phyloP scores from a whole-genome alignment of 192 early-diverging fungal species.

The Coemansia sp. region DNA sequence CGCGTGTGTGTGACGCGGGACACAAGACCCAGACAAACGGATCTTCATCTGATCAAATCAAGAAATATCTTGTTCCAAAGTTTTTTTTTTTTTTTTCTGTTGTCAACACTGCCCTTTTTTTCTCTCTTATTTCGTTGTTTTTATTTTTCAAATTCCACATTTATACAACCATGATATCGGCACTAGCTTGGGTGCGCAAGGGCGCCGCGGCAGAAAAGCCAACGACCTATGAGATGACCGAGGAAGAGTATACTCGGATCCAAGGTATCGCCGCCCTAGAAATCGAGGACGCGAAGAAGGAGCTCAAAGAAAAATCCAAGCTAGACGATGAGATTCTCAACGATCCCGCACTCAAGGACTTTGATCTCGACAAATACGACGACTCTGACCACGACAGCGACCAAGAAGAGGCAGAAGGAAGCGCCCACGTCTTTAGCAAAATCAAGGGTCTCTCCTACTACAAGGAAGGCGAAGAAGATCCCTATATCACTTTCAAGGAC shows the following conservation, averaged over 20 bases:
- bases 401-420: conserved; percentile 17
- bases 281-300: conserved; percentile 66
- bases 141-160: conserved; percentile 9
- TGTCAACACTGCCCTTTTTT: conserved; percentile 1
- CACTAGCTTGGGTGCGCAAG: conserved; percentile 90
- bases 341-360: conserved; percentile 75
- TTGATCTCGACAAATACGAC: conserved; percentile 96
- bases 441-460: conserved; percentile 90
- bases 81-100: conserved; percentile 20
- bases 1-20: neutral
- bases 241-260: conserved; percentile 88
- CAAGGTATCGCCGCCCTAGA: conserved; percentile 68
- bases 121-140: neutral
- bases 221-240: conserved; percentile 79
- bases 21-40: neutral
- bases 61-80: neutral
- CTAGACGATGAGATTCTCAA: conserved; percentile 37
- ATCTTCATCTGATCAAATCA: neutral
- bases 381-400: conserved; percentile 64
- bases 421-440: conserved; percentile 79
- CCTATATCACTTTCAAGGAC: conserved; percentile 77
- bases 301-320: conserved; percentile 51
- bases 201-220: conserved; percentile 89
- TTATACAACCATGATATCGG: conserved; percentile 99
- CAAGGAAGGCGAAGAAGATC: conserved; percentile 79